Conservation (phyloP, 441 rosid genomes). For the Adansonia madagascariensis region DNA sequence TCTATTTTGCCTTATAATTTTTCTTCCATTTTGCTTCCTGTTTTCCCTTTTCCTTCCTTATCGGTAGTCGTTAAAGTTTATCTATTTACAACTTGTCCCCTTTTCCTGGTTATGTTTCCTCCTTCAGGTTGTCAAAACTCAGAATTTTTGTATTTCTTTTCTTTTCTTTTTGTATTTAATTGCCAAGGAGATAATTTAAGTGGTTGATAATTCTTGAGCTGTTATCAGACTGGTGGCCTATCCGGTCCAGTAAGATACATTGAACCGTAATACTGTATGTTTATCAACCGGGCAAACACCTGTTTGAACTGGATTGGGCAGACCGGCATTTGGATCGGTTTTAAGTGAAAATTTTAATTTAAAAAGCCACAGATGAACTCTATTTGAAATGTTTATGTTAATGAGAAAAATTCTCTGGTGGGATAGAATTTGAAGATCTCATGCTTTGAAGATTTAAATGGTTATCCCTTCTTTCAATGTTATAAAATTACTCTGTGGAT, state of each 20-base stretch:
- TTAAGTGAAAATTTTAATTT: background rate
- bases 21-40: slow-evolving; percentile 21
- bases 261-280: background rate
- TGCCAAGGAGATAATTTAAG: background rate
- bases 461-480: background rate
- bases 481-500: background rate
- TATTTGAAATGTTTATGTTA: background rate
- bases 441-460: background rate
- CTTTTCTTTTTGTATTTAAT: background rate
- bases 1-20: slow-evolving; percentile 16
- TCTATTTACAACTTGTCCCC: slow-evolving; percentile 23
- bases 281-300: background rate
- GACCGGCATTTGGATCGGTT: background rate
- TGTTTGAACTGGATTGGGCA: background rate
- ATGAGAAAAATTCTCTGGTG: background rate
- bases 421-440: background rate
- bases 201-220: background rate
- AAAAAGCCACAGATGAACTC: background rate
- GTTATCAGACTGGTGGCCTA: background rate
- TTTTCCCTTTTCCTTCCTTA: background rate
- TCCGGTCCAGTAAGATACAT: background rate
- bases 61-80: background rate
- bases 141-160: background rate
- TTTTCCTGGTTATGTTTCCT: slow-evolving; percentile 15
- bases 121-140: background rate